Evolutionary conservation across 1,284 basidiomycete species (phyloP), one percentile per base, ranked within the genome.

Genomic region (Ceratobasidium sp.): DNA sequence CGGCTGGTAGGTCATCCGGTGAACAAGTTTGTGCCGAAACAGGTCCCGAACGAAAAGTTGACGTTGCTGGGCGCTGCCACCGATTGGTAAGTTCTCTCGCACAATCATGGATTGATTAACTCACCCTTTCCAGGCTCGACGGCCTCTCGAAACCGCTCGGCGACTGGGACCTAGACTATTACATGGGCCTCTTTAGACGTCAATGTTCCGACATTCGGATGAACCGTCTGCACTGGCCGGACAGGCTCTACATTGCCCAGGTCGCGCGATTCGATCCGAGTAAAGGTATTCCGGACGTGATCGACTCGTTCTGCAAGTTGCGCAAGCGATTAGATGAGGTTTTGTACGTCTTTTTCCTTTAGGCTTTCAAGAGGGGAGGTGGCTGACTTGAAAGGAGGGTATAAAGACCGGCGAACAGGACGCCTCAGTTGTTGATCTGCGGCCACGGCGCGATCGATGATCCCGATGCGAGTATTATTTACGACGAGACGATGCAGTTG

Each of bases 391-490:
- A 26, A 8, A 45, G 17, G 49, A 23, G n/a, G 33, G 39, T 20
- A 31, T 7, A 33, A 45, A 73, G 68, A 47, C 71, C 71, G 11
- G 71, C 86, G 28, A 87, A 90, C 10, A 88, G 92, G 63, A 86
- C 86, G n/a, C 94, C 94, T 69, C 93, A 95, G 83, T 84, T 96
- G 79, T 87, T 96, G 81, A 85, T 96, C 79, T 94, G 94, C 82
- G 94, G 94, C 39, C 94, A 96, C 81, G 94, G 94, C 76, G 92
- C 92, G 33, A 94, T 95, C 73, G 92, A 95, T 80, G 94, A 94
- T 83, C 93, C 93, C 26, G 92, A 94, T 85, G 92, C 91, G 47
- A 92, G 90, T 83, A 47, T 64, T 61, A 51, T 69, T 51, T 75
- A 53, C 54, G 77, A 80, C 80, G 73, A 78, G 63, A 77, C 68